Base-by-base conservation (phyloP, 2,329 filamentous ascomycete genomes). In the Phoma herbarum region DNA sequence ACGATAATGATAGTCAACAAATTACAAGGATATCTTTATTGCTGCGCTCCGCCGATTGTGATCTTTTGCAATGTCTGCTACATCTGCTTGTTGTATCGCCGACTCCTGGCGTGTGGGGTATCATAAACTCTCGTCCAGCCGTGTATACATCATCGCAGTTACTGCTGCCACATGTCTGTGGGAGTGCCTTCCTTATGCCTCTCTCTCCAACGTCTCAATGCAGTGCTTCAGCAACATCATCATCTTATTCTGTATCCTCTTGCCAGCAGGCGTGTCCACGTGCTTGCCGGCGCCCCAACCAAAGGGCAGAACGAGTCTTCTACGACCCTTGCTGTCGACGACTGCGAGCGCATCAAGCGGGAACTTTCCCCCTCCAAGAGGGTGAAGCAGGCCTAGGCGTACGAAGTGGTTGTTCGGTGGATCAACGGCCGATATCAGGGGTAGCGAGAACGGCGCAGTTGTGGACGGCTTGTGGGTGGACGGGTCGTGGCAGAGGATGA, bases 331-430 rank as follows among this genome's bases (percentile, higher is more conserved):
- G 5, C 60, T 61, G 59, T 82, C 80, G 3, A 81, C 56, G 2
- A 81, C 75, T 4, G 80, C 79, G n/a, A 82, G 67, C 5, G 80
- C 78, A 59, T 81, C 79, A 11, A 82, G 65, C 2, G 78, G 78
- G 22, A 73, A 68, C 43, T 78, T 76, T 2, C 79, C 79, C 52
- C 78, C 79, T 39, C 79, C 80, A 3, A 81, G 70, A 2, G 80
- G 79, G 59, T 82, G 79, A 23, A 81, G 65, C 7, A 82, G 69
- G 8, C 79, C 79, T 18, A 82, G 62, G 16, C 72, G 67, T 50
- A 79, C 64, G 56, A 78, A 77, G 52, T 77, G 75, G 50, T 77
- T 78, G 44, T 73, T 67, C 4, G 69, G 62, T 1, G 72, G 66
- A 2, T 67, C 69, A 11, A 72, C 64, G 9, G 73, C 74, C 56